phyloP scores from a whole-genome alignment of 2,329 filamentous ascomycete genomes.

The Monilinia fructigena region DNA sequence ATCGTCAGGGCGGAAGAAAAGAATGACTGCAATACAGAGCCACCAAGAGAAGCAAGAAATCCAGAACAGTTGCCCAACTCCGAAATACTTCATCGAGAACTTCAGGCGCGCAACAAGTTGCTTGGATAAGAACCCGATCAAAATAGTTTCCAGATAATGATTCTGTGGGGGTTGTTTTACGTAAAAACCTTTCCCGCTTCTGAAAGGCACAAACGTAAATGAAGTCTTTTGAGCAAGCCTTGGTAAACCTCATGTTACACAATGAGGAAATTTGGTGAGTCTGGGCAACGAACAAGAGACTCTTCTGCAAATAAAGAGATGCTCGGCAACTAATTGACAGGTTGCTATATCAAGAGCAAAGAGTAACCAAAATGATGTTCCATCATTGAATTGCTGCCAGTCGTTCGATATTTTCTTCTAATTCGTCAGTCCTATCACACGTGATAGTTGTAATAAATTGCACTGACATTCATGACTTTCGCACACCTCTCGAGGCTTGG shows the following conservation, averaged over 20 bases:
- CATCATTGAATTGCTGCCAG: slow-evolving; percentile 52
- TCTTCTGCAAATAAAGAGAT: slow-evolving; percentile 63
- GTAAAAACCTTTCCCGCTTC: slow-evolving; percentile 59
- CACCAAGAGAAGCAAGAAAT: slow-evolving; percentile 65
- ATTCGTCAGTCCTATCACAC: slow-evolving; percentile 50
- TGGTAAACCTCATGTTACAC: slow-evolving; percentile 59
- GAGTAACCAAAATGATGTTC: slow-evolving; percentile 59
- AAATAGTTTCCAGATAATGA: slow-evolving; percentile 62
- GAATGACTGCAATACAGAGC: slow-evolving; percentile 62
- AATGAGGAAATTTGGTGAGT: slow-evolving; percentile 50
- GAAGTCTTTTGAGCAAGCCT: slow-evolving; percentile 62
- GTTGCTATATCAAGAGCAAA: slow-evolving; percentile 67
- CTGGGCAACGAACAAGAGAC: slow-evolving; percentile 50
- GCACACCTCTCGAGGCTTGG: background rate
- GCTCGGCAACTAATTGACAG: slow-evolving; percentile 63
- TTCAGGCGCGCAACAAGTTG: slow-evolving; percentile 57
- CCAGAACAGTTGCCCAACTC: slow-evolving; percentile 68
- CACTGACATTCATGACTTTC: background rate
- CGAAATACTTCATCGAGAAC: slow-evolving; percentile 54
- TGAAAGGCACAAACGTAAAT: slow-evolving; percentile 68
- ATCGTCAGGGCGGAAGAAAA: slow-evolving; percentile 51
- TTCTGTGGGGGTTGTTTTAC: slow-evolving; percentile 64
- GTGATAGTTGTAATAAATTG: slow-evolving; percentile 20
- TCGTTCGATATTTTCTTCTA: slow-evolving; percentile 56
- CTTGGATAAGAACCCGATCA: slow-evolving; percentile 62